A percentile compares a stretch with the other conserved stretches of the same genome.
phyloP scores from a whole-genome alignment of 2,329 filamentous ascomycete species.

The Periconia sp. region DNA sequence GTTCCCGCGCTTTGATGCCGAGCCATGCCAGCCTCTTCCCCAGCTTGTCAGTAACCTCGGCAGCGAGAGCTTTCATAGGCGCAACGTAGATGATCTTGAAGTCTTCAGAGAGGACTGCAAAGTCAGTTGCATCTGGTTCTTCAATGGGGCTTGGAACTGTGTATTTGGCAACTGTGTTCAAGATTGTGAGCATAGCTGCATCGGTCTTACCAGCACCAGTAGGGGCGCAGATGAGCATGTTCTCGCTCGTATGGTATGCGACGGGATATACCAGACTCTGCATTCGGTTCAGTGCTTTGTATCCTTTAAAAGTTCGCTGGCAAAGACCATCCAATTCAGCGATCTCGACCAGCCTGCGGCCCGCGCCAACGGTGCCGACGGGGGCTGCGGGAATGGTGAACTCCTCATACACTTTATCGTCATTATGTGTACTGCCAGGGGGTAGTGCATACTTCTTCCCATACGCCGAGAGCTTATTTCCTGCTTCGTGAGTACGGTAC shows the following conservation, averaged over 20 bases:
- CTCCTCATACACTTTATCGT: constrained; percentile 85
- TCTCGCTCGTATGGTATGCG: constrained; percentile 94
- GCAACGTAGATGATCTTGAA: constrained; percentile 99
- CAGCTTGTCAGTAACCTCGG: constrained; percentile 94
- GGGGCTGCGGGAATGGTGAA: constrained; percentile 83
- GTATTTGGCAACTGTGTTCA: constrained; percentile 90
- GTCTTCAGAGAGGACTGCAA: constrained; percentile 80
- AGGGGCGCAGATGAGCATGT: constrained; percentile 97
- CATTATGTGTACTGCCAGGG: constrained; percentile 71
- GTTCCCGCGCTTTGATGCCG: constrained; percentile 87
- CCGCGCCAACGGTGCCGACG: constrained; percentile 74
- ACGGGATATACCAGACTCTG: constrained; percentile 96
- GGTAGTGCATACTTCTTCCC: constrained; percentile 87
- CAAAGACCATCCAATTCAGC: constrained; percentile 87
- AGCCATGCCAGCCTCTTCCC: constrained; percentile 93
- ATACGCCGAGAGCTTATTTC: constrained; percentile 80
- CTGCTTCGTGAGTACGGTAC: constrained; percentile 81
- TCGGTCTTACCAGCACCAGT: constrained; percentile 99
- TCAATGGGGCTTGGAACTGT: constrained; percentile 80
- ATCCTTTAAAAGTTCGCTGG: constrained; percentile 88
- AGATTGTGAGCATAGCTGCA: constrained; percentile 93
- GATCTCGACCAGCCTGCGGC: constrained; percentile 79
- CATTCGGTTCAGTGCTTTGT: constrained; percentile 95
- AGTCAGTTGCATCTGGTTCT: constrained; percentile 74
- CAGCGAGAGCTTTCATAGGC: constrained; percentile 97